Percentiles rank a stretch among this genome's conserved stretches.
Evolutionary conservation across 2,329 filamentous ascomycete genomes (phyloP).

Genomic region (Arthrobotrys iridis): DNA sequence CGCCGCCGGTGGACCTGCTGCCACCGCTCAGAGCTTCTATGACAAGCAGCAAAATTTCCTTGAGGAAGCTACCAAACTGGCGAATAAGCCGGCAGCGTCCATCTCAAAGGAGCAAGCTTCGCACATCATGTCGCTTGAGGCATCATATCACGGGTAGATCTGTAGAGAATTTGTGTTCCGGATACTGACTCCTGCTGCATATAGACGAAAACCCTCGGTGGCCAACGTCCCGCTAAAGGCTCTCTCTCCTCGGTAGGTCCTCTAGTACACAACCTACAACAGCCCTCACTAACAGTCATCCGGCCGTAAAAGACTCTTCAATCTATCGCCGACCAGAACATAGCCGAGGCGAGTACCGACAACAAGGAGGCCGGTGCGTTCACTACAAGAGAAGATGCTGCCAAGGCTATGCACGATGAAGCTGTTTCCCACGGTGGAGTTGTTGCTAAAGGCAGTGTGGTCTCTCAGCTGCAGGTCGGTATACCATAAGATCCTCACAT

Average conservation of each 20-base stretch:
- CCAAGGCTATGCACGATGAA: conserved; percentile 37
- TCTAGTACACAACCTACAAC: background rate
- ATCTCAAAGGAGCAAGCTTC: conserved; percentile 60
- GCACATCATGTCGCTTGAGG: conserved; percentile 59
- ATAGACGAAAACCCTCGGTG: conserved; percentile 35
- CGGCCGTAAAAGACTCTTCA: conserved; percentile 29
- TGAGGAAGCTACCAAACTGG: conserved; percentile 59
- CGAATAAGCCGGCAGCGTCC: conserved; percentile 58
- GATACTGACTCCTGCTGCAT: background rate
- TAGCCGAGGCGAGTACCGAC: background rate
- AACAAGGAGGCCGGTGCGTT: conserved; percentile 11
- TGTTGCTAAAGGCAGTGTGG: conserved; percentile 30
- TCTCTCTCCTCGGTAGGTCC: conserved; percentile 27
- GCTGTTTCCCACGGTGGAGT: conserved; percentile 19
- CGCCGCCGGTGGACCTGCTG: conserved; percentile 60
- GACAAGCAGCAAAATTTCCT: conserved; percentile 61
- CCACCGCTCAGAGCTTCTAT: conserved; percentile 60
- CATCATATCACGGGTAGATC: conserved; percentile 45
- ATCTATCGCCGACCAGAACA: conserved; percentile 39
- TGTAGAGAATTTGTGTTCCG: background rate
- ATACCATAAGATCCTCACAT: background rate
- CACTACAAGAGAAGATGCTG: conserved; percentile 23
- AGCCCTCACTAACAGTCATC: background rate
- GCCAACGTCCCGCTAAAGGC: conserved; percentile 27
- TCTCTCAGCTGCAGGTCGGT: conserved; percentile 27